Conservation (phyloP, 805 yeast species). For the Myxozyma neglecta region DNA sequence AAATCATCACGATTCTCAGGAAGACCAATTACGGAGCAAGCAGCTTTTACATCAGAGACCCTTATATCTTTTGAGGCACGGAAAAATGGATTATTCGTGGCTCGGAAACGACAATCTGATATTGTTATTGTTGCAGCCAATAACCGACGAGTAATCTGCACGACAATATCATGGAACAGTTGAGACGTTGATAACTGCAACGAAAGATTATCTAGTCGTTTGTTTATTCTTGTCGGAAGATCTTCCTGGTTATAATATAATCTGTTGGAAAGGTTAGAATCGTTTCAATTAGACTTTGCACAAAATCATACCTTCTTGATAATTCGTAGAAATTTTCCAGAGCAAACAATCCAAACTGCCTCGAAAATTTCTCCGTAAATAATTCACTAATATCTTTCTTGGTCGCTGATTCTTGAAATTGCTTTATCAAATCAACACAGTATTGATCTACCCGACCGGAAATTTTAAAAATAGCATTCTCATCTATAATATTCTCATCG, state of each 20-base stretch:
- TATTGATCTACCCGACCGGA: neutral
- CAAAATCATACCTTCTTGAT: conserved; percentile 11
- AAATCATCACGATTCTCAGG: neutral
- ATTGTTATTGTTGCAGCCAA: conserved; percentile 13
- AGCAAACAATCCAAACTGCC: conserved; percentile 7
- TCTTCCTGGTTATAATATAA: conserved; percentile 14
- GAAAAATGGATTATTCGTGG: neutral
- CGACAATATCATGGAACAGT: conserved; percentile 4
- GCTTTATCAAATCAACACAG: conserved; percentile 1
- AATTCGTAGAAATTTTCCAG: conserved; percentile 19
- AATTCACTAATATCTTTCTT: neutral
- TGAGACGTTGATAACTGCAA: conserved; percentile 12
- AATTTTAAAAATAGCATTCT: neutral
- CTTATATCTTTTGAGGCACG: conserved; percentile 3
- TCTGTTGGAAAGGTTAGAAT: neutral
- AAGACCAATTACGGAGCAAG: conserved; percentile 19
- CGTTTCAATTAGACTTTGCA: too few species aligned
- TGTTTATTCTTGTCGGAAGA: conserved; percentile 1
- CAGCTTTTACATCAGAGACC: conserved; percentile 14
- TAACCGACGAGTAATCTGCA: conserved; percentile 18
- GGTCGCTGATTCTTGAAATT: neutral
- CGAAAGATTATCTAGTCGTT: conserved; percentile 1
- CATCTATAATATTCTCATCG: neutral
- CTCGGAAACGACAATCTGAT: conserved; percentile 20
- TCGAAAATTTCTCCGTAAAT: neutral